Conservation (phyloP, 805 yeast genomes). For the Maudiozyma turicensis region DNA sequence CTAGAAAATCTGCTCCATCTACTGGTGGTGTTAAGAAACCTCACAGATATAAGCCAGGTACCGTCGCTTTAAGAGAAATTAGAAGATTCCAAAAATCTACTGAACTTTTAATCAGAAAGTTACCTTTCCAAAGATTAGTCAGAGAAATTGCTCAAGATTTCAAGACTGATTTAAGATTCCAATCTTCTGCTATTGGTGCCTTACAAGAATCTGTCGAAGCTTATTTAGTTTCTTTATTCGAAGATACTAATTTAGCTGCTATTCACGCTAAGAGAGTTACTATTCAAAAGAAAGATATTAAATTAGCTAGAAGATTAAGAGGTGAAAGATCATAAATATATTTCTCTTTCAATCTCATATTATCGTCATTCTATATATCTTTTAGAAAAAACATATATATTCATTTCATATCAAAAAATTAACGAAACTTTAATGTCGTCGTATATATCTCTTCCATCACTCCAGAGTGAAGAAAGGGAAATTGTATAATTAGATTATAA, state of each 20-base stretch:
- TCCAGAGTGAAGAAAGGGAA: no score
- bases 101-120: constrained; percentile 87
- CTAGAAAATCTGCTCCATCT: constrained; percentile 87
- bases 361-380: not conserved
- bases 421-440: not conserved
- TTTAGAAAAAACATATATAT: constrained; percentile 2
- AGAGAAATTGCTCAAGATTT: constrained; percentile 93
- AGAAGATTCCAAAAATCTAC: constrained; percentile 97
- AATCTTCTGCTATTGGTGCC: constrained; percentile 95
- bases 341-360: not conserved
- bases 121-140: constrained; percentile 95
- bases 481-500: not conserved
- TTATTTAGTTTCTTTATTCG: constrained; percentile 89
- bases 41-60: constrained; percentile 96
- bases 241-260: constrained; percentile 97
- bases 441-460: not conserved
- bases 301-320: constrained; percentile 94
- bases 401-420: not conserved
- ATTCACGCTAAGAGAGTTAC: constrained; percentile 99
- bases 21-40: constrained; percentile 92
- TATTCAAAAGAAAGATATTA: constrained; percentile 96
- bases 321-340: constrained; percentile 84
- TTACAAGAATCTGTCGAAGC: constrained; percentile 98
- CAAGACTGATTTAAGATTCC: constrained; percentile 91
- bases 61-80: constrained; percentile 92